Percentiles rank a stretch among this genome's conserved stretches.
These are phyloP conservation scores for Lactarius pseudohatsudake DNA, from an alignment of 768 basidiomycete species.

Conservation along the genomic window DNA sequence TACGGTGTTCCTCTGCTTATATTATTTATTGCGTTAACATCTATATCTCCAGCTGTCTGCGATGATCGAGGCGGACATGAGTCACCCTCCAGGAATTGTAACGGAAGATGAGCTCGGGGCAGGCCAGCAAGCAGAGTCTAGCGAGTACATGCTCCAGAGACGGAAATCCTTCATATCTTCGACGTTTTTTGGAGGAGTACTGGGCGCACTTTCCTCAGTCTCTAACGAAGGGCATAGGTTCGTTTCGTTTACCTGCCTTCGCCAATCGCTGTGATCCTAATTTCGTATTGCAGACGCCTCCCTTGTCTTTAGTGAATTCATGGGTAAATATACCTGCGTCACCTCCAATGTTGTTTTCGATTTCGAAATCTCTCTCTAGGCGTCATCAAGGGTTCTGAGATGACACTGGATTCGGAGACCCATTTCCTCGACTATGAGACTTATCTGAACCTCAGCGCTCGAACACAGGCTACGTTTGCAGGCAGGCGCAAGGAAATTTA, in stretches of 20 bases:
- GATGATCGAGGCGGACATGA: constrained; percentile 51
- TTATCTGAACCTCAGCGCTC: constrained; percentile 42
- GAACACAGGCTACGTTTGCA: constrained; percentile 56
- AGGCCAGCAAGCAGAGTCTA: constrained; percentile 7
- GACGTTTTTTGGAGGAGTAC: constrained; percentile 50
- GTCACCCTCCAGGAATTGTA: neutral
- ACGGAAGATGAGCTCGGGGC: neutral
- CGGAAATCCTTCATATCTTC: constrained; percentile 42
- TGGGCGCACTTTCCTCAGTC: constrained; percentile 62
- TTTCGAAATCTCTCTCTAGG: constrained; percentile 37
- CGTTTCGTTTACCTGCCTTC: neutral
- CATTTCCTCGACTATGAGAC: constrained; percentile 22
- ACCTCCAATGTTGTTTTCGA: no score
- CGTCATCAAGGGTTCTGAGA: constrained; percentile 67
- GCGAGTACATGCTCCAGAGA: constrained; percentile 24
- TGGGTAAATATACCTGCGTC: constrained; percentile 41
- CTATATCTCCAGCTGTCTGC: constrained; percentile 42
- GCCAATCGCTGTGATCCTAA: neutral
- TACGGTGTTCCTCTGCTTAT: constrained; percentile 21
- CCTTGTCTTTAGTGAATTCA: constrained; percentile 63
- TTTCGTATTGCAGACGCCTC: constrained; percentile 47
- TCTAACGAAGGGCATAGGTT: constrained; percentile 58
- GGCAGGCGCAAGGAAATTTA: constrained; percentile 51
- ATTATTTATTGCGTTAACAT: constrained; percentile 1
- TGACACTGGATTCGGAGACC: constrained; percentile 36